Evolutionary conservation across 1,284 basidiomycete species (phyloP).

Genomic region (Rhodotorula mucilaginosa): DNA sequence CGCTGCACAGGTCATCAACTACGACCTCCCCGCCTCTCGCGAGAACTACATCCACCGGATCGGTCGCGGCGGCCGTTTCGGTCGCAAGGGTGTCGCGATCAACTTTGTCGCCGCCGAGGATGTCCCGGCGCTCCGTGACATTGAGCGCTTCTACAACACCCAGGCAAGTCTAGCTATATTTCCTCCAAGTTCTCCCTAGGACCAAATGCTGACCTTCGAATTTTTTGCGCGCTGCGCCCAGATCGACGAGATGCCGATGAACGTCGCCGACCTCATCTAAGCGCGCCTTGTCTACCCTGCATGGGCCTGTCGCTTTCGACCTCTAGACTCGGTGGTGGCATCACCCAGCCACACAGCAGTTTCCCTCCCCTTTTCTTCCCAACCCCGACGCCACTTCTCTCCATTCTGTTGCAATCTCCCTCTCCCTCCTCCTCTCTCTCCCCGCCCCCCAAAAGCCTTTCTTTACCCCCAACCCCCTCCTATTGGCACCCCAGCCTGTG

Average conservation of each 20-base stretch:
- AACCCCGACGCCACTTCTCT: no score
- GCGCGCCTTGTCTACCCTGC: not conserved
- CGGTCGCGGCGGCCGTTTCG: conserved; percentile 92
- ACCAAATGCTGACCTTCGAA: not conserved
- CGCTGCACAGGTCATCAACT: not conserved
- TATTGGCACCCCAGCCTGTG: no score
- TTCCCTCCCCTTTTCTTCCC: no score
- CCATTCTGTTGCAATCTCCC: no score
- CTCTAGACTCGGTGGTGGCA: no score
- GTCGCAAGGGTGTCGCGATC: conserved; percentile 80
- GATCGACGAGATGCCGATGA: conserved; percentile 95
- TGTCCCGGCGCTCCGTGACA: conserved; percentile 57
- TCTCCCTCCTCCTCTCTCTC: no score
- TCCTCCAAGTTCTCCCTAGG: no score
- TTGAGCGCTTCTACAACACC: conserved; percentile 63
- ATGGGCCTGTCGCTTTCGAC: no score
- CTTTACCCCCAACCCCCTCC: no score
- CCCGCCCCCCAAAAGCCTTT: no score
- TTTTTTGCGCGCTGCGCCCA: conserved; percentile 67
- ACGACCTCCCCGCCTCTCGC: conserved; percentile 59
- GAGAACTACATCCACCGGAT: conserved; percentile 98
- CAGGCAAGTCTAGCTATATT: no score
- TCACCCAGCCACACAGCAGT: no score
- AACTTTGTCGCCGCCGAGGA: conserved; percentile 51
- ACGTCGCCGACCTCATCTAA: conserved; percentile 3